Percentiles rank a stretch among this genome's conserved stretches.
phyloP scores from a whole-genome alignment of 306 rosid genomes.

The Alnus glutinosa region DNA sequence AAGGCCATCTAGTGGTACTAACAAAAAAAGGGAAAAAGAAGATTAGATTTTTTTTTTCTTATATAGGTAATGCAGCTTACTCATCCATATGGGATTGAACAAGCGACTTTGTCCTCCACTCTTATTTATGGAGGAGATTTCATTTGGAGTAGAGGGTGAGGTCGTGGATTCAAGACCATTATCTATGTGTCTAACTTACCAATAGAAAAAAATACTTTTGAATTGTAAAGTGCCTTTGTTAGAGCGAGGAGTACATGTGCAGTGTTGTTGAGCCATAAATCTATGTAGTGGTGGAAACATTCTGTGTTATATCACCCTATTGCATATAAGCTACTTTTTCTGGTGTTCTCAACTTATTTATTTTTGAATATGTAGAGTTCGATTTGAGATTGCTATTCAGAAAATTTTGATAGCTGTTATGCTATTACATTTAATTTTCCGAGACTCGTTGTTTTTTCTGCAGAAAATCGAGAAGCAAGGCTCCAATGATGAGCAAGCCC shows the following conservation, averaged over 20 bases:
- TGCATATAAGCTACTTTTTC: neutral
- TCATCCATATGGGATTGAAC: neutral
- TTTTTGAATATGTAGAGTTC: neutral
- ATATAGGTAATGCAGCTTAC: neutral
- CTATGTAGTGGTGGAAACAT: neutral
- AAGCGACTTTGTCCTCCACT: neutral
- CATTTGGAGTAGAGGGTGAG: neutral
- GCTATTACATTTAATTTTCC: neutral
- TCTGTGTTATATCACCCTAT: neutral
- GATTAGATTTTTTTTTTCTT: neutral
- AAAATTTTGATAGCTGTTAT: neutral
- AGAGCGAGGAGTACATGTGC: neutral
- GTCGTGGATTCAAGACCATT: neutral
- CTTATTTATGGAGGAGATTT: neutral
- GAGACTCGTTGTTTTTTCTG: slow-evolving; percentile 14
- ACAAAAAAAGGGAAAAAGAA: too few relatives aligned
- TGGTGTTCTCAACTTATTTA: neutral
- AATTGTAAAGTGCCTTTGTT: neutral
- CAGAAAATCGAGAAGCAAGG: slow-evolving; percentile 53
- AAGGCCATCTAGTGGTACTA: neutral
- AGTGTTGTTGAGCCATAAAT: neutral
- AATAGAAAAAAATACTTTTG: neutral
- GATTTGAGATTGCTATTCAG: neutral
- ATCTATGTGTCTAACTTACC: neutral
- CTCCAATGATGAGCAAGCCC: slow-evolving; percentile 43